Conservation (phyloP, 2,329 filamentous ascomycete genomes). For the Neopestalotiopsis sp. region DNA sequence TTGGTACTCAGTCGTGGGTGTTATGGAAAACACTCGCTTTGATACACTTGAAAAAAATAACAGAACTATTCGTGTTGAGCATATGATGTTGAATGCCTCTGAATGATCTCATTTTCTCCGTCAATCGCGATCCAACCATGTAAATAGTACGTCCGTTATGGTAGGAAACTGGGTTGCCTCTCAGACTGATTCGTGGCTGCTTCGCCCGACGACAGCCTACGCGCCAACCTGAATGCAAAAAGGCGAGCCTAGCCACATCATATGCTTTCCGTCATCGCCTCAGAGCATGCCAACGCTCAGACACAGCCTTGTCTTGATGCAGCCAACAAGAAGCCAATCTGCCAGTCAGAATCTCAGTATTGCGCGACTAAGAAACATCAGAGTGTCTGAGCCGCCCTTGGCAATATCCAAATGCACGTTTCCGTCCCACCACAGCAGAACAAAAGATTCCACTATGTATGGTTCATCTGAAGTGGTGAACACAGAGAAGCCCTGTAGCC, state of each 20-base stretch:
- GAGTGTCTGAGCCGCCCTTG: constrained; percentile 12
- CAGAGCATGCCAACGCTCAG: neutral
- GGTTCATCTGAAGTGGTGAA: neutral
- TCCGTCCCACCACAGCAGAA: neutral
- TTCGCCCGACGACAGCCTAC: neutral
- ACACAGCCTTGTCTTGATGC: neutral
- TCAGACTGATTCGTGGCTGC: neutral
- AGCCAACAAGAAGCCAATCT: neutral
- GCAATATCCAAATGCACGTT: neutral
- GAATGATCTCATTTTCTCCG: neutral
- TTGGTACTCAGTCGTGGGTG: neutral
- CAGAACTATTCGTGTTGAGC: neutral
- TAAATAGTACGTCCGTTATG: neutral
- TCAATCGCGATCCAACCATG: too few relatives aligned
- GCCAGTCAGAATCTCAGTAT: neutral
- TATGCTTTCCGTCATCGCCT: neutral
- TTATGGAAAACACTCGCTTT: neutral
- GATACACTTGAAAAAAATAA: neutral
- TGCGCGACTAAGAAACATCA: neutral
- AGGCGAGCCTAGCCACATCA: neutral
- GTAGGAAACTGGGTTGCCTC: neutral
- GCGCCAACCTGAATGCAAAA: neutral
- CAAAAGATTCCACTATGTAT: neutral
- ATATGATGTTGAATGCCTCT: neutral
- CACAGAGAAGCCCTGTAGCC: neutral